phyloP scores from a whole-genome alignment of 805 yeast species.

The Yarrowia osloensis region DNA sequence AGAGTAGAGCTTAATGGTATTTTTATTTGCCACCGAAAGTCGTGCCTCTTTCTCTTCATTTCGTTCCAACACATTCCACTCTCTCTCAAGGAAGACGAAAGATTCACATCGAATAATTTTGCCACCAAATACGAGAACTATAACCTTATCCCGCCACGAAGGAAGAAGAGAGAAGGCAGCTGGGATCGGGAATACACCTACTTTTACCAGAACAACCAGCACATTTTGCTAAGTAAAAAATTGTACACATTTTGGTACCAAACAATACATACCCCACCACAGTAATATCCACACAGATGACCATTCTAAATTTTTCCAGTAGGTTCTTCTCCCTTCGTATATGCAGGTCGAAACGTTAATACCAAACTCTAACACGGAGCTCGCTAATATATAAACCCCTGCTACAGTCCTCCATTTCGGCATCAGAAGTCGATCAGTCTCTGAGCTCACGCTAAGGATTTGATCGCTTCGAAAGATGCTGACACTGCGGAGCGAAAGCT shows the following conservation, averaged over 20 bases:
- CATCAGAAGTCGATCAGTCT: slow-evolving; percentile 1
- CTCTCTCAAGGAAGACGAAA: not conserved
- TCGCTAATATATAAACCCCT: not conserved
- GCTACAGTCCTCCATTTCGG: not conserved
- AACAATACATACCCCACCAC: not conserved
- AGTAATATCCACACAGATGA: not conserved
- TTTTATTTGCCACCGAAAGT: no score
- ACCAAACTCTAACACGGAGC: no score
- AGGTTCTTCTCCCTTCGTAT: not conserved
- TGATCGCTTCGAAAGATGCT: not conserved
- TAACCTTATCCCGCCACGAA: not conserved
- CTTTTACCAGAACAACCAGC: no score
- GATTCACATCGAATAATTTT: not conserved
- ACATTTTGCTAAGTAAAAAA: not conserved
- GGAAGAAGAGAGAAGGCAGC: no score
- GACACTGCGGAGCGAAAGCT: not conserved
- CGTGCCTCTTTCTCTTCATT: no score
- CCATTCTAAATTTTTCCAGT: not conserved
- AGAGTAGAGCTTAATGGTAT: no score
- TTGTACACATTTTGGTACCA: not conserved
- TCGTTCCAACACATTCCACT: not conserved
- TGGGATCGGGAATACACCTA: no score
- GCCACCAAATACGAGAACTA: not conserved
- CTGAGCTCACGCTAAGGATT: not conserved
- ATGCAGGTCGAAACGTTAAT: not conserved